phyloP scores from a whole-genome alignment of 768 basidiomycete species.

The Mycena chlorophos region DNA sequence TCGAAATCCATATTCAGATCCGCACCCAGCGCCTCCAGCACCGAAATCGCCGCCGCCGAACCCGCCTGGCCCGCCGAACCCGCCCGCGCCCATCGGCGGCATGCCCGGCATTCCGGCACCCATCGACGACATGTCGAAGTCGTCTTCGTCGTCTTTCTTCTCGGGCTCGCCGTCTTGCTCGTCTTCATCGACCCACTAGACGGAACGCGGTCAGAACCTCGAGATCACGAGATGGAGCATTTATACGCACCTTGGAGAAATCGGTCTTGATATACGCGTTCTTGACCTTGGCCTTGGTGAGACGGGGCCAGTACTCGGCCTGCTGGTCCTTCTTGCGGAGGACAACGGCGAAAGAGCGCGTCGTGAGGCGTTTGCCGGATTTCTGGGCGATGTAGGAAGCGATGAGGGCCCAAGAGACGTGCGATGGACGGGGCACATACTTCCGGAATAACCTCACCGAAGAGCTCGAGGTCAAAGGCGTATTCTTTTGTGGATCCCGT shows the following conservation, averaged over 20 bases:
- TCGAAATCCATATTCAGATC: conserved; percentile 8
- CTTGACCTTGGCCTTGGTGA: conserved; percentile 86
- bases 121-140: conserved; percentile 50
- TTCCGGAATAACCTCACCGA: conserved; percentile 72
- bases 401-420: conserved; percentile 1
- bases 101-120: conserved; percentile 36
- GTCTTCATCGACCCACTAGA: conserved; percentile 79
- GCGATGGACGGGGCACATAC: conserved; percentile 40
- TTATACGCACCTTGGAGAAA: too few species aligned
- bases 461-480: conserved; percentile 76
- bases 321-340: conserved; percentile 80
- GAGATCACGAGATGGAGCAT: too few species aligned
- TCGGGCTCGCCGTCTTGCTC: conserved; percentile 9
- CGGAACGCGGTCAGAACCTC: conserved; percentile 98
- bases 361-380: conserved; percentile 59
- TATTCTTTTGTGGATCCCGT: conserved; percentile 57
- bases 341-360: conserved; percentile 65
- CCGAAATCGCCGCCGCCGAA: conserved; percentile 46
- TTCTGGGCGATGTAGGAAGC: conserved; percentile 38
- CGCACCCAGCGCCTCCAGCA: conserved; percentile 51
- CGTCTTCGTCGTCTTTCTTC: conserved; percentile 48
- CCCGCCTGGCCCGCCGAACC: conserved; percentile 47
- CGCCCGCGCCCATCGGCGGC: conserved; percentile 43
- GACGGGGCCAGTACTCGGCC: conserved; percentile 87
- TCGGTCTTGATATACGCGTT: conserved; percentile 89